phyloP scores from a whole-genome alignment of 2,329 filamentous ascomycete species.

The Calonectria pseudoreteaudii region DNA sequence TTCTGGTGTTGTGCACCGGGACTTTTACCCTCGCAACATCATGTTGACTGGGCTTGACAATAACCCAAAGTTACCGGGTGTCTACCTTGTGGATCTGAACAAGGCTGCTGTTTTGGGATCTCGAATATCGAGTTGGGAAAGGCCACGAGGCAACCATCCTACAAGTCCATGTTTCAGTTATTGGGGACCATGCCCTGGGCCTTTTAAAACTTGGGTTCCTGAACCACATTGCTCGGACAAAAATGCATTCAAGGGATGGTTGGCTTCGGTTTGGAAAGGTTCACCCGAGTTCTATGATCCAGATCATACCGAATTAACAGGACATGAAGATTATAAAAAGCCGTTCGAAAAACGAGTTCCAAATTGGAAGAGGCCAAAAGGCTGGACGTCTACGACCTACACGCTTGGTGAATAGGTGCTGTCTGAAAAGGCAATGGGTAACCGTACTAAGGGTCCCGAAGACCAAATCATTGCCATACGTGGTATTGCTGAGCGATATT shows the following conservation, averaged over 20 bases:
- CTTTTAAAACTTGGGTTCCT: background rate
- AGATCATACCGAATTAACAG: no score
- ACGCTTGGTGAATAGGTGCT: background rate
- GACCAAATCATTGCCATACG: background rate
- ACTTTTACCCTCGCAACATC: background rate
- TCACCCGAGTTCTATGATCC: background rate
- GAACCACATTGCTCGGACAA: background rate
- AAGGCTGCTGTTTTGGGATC: background rate
- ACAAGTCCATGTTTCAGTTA: background rate
- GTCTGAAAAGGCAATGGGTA: no score
- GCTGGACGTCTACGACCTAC: background rate
- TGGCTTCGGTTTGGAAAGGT: background rate
- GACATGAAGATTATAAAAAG: background rate
- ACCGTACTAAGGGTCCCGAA: background rate
- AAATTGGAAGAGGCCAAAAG: background rate
- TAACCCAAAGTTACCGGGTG: background rate
- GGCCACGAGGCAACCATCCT: background rate
- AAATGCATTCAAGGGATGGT: background rate
- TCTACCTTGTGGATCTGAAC: background rate
- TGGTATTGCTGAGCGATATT: background rate
- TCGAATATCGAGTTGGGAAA: background rate
- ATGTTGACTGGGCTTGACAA: background rate
- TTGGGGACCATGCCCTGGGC: background rate
- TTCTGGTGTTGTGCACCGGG: background rate
- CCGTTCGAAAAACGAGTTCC: background rate